Percentiles rank a stretch among this genome's conserved stretches.
phyloP scores from a whole-genome alignment of 257 asterid species.

The Ophiorrhiza pumila region DNA sequence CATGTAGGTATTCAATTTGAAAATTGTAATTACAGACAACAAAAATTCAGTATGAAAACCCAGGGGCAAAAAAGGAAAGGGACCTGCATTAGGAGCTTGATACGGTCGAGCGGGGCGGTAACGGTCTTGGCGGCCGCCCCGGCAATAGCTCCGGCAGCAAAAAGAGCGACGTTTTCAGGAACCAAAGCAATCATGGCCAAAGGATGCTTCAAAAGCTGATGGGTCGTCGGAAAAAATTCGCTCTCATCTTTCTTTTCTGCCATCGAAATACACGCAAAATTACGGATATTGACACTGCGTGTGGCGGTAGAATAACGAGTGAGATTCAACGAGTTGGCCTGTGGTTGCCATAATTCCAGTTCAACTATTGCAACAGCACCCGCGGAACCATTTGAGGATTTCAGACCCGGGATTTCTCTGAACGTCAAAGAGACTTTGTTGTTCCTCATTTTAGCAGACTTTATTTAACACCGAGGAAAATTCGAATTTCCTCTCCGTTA shows the following conservation, averaged over 20 bases:
- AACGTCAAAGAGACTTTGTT: constrained; percentile 44
- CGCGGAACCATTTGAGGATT: constrained; percentile 6
- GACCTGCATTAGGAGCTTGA: constrained; percentile 96
- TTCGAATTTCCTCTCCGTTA: not conserved
- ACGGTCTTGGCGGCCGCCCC: constrained; percentile 89
- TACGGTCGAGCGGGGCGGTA: constrained; percentile 93
- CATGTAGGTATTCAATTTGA: too few species aligned
- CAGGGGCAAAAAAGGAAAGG: not conserved
- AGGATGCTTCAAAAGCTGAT: constrained; percentile 76
- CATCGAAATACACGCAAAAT: constrained; percentile 65
- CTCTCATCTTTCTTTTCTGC: constrained; percentile 52
- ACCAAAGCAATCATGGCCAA: constrained; percentile 71
- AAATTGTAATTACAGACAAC: not conserved
- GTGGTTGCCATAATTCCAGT: constrained; percentile 30
- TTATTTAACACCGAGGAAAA: constrained; percentile 14
- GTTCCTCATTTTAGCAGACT: constrained; percentile 32
- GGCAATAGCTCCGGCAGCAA: constrained; percentile 92
- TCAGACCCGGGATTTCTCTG: constrained; percentile 62
- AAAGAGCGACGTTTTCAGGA: constrained; percentile 77
- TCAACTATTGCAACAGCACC: constrained; percentile 13
- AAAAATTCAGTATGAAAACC: not conserved
- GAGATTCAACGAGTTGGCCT: constrained; percentile 20
- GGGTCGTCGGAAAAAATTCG: constrained; percentile 48
- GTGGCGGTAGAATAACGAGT: not conserved
- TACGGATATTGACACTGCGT: constrained; percentile 25